Evolutionary conservation across 306 rosid species (phyloP).

Genomic region (Cucumis cinereus): DNA sequence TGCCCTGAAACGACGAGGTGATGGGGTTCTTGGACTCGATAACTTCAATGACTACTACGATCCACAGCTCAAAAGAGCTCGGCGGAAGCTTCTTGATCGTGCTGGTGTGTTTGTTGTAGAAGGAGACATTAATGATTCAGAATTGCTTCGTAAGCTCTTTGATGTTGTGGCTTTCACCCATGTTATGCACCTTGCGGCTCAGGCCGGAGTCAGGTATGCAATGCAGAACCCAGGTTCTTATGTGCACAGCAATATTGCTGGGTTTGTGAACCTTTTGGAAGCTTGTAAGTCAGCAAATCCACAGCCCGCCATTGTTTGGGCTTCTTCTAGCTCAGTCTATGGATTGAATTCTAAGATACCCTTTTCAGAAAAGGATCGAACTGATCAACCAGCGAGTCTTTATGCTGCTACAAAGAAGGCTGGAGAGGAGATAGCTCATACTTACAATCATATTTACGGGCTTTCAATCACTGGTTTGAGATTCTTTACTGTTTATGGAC

Average conservation of each 20-base stretch:
- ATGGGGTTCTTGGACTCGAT: slow-evolving; percentile 68
- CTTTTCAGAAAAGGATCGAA: slow-evolving; percentile 64
- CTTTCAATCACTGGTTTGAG: slow-evolving; percentile 70
- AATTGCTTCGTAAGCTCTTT: slow-evolving; percentile 52
- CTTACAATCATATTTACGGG: slow-evolving; percentile 68
- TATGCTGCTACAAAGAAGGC: slow-evolving; percentile 83
- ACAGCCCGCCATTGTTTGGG: slow-evolving; percentile 70
- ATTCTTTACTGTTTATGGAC: slow-evolving; percentile 81
- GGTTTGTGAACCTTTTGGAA: slow-evolving; percentile 61
- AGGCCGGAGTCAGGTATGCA: slow-evolving; percentile 80
- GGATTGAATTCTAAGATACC: slow-evolving; percentile 78
- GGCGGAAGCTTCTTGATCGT: slow-evolving; percentile 53
- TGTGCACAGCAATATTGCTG: slow-evolving; percentile 70
- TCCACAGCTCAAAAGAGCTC: slow-evolving; percentile 48
- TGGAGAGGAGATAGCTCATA: slow-evolving; percentile 72
- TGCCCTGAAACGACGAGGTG: slow-evolving; percentile 68
- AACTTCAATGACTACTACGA: slow-evolving; percentile 72
- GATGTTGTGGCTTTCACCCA: slow-evolving; percentile 72
- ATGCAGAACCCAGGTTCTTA: slow-evolving; percentile 68
- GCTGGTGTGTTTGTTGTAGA: slow-evolving; percentile 72
- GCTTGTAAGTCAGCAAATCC: slow-evolving; percentile 60
- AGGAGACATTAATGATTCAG: slow-evolving; percentile 59
- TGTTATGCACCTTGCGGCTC: slow-evolving; percentile 84
- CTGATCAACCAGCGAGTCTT: slow-evolving; percentile 72
- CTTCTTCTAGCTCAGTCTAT: slow-evolving; percentile 79